These are phyloP conservation scores for Arabidopsis suecica DNA, from an alignment of 345 rosid genomes.

Conservation along the genomic window DNA sequence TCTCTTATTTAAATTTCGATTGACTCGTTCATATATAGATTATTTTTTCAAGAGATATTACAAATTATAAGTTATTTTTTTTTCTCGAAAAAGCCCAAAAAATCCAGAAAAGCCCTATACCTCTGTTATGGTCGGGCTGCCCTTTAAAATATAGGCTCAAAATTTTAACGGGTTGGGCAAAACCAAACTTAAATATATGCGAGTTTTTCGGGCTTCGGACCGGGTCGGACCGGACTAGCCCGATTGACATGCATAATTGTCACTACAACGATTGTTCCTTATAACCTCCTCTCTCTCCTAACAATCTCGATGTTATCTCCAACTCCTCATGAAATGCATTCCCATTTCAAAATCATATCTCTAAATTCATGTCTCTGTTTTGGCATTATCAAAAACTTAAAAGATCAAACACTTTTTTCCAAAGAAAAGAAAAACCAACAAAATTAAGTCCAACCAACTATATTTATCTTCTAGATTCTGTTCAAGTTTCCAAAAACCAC, in stretches of 20 bases:
- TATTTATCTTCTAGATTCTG: not conserved
- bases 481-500: not conserved
- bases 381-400: conserved; percentile 40
- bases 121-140: too few relatives aligned
- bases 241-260: not conserved
- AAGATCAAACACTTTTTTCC: not conserved
- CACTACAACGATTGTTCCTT: conserved; percentile 69
- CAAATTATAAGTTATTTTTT: too few relatives aligned
- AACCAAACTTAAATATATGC: too few relatives aligned
- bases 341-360: conserved; percentile 7
- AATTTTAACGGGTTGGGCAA: too few relatives aligned
- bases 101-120: too few relatives aligned
- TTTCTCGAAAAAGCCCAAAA: too few relatives aligned
- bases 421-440: not conserved
- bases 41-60: too few relatives aligned
- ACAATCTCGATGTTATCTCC: conserved; percentile 68
- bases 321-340: conserved; percentile 66
- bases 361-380: conserved; percentile 76
- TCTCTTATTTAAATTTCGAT: too few relatives aligned
- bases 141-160: too few relatives aligned
- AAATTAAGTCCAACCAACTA: not conserved
- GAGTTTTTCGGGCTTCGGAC: too few relatives aligned
- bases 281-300: conserved; percentile 76
- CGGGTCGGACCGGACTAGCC: too few relatives aligned
- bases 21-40: too few relatives aligned